Evolutionary conservation across 2,329 filamentous ascomycete species (phyloP), one percentile per base, ranked within the genome.

Genomic region (Didymella arachidicola): DNA sequence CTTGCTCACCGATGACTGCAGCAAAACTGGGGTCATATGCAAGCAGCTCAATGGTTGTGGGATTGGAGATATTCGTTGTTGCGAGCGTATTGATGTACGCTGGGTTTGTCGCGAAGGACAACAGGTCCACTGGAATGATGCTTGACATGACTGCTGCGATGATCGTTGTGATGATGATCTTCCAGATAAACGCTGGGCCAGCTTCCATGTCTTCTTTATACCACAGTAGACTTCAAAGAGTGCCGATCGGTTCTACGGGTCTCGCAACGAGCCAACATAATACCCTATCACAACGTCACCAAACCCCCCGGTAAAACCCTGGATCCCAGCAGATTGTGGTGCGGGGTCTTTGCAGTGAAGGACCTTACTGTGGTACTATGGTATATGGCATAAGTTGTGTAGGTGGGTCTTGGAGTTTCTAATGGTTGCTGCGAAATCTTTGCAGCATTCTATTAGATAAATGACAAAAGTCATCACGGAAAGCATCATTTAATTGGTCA

Each of bases 11-110:
- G 4, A 78, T 67, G 19, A 77, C 66, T 43, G 74, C 65, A 12
- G 60, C 59, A 53, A 77, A 77, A n/a, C 61, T 66, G 1, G 67
- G 53, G 39, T 79, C 70, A 59, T 77, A 79, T 7, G 75, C 68
- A 2, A 78, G 65, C n/a, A 79, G 72, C 2, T 68, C 64, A 7
- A 79, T 76, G 4, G 70, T 72, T 10, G 57, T 64, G 2, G 76
- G 72, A 44, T 74, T 76, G 2, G 71, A 64, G 8, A 62, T 54
- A 50, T 75, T 75, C 22, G 68, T 72, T 1, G 72, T 66, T 3
- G 69, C 63, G 7, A 76, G 64, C 2, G 60, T 67, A 34, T 60
- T 61, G 25, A 77, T 68, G 42, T 75, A 78, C 22, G 48, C 55
- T 2, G 71, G 65, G 41, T 76, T 70, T 14, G 68, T 72, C 11